Evolutionary conservation across 805 yeast species (phyloP).

Genomic region (Candida multigemmis): DNA sequence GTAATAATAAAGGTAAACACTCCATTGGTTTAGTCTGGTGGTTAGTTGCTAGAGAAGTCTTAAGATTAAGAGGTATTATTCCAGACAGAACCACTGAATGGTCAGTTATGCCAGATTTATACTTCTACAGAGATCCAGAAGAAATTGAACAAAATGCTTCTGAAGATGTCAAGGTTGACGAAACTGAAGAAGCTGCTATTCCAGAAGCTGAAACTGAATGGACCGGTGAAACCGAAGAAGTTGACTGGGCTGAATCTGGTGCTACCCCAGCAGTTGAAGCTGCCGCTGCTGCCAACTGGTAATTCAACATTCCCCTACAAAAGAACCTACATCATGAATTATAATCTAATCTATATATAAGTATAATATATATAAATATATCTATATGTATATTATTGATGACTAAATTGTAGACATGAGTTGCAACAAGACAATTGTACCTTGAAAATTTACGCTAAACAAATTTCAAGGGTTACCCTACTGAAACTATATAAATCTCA

Average conservation of each 20-base stretch:
- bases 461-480: no score
- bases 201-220: conserved; percentile 49
- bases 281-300: conserved; percentile 55
- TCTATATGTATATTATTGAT: no score
- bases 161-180: conserved; percentile 43
- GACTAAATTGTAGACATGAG: no score
- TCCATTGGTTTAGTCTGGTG: conserved; percentile 99
- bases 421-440: no score
- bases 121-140: conserved; percentile 99
- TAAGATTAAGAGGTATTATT: conserved; percentile 96
- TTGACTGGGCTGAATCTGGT: conserved; percentile 57
- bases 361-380: no score
- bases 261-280: conserved; percentile 60
- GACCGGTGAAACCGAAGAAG: conserved; percentile 50
- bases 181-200: conserved; percentile 53
- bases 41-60: conserved; percentile 98
- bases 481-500: no score
- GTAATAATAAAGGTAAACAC: conserved; percentile 99
- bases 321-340: background rate
- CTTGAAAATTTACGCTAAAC: no score
- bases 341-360: conserved; percentile 3
- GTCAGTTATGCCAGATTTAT: conserved; percentile 99
- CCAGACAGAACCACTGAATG: conserved; percentile 95
- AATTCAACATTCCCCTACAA: conserved; percentile 7
- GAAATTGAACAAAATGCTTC: conserved; percentile 82